Conservation (phyloP, 306 rosid species). For the Pyrus betulifolia region DNA sequence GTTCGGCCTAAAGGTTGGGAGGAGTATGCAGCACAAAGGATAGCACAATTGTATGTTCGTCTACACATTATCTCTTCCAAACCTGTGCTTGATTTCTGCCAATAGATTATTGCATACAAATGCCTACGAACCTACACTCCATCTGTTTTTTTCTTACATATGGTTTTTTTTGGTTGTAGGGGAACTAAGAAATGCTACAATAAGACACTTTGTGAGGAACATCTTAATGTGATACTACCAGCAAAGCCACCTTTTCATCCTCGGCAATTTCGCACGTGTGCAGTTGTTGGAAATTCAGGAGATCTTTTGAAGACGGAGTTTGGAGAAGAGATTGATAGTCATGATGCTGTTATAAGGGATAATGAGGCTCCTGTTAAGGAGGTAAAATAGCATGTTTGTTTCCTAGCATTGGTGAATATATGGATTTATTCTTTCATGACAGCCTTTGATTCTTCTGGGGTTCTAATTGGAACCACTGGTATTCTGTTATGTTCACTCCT, state of each 20-base stretch:
- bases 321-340: slow-evolving; percentile 84
- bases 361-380: slow-evolving; percentile 97
- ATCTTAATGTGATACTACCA: slow-evolving; percentile 74
- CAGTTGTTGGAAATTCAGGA: slow-evolving; percentile 98
- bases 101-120: background rate
- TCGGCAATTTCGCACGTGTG: slow-evolving; percentile 69
- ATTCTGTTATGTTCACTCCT: background rate
- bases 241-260: slow-evolving; percentile 90
- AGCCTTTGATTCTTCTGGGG: background rate
- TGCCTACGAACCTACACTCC: slow-evolving; percentile 4
- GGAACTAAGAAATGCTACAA: slow-evolving; percentile 72
- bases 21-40: slow-evolving; percentile 81
- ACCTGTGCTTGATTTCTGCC: slow-evolving; percentile 4
- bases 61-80: background rate
- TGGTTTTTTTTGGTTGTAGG: slow-evolving; percentile 28
- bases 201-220: slow-evolving; percentile 79
- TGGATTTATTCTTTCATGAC: background rate
- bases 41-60: slow-evolving; percentile 76
- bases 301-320: slow-evolving; percentile 83
- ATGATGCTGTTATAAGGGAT: slow-evolving; percentile 89
- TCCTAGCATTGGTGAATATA: background rate
- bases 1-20: slow-evolving; percentile 85
- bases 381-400: slow-evolving; percentile 27
- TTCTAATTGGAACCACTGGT: background rate
- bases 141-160: background rate